A percentile compares a stretch with the other conserved stretches of the same genome.
Conservation (phyloP, 805 yeast genomes). For the Maudiozyma turicensis region DNA sequence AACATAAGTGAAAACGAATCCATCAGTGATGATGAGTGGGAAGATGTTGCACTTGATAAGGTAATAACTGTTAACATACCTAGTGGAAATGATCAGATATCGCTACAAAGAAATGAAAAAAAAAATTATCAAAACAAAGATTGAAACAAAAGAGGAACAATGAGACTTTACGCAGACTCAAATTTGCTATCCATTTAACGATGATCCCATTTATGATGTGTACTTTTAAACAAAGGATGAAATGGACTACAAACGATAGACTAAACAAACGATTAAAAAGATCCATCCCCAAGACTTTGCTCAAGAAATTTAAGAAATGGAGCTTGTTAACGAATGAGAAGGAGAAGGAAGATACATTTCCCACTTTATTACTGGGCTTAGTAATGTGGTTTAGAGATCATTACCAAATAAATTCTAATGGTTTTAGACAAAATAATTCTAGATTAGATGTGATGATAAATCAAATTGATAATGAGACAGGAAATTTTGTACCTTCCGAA, state of each 20-base stretch:
- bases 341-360: slow-evolving; percentile 1
- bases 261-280: slow-evolving; percentile 14
- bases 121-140: not conserved
- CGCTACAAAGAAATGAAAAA: slow-evolving; percentile 1
- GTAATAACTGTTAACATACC: not conserved
- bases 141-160: not conserved
- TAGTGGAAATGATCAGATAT: not conserved
- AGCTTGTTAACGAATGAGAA: not conserved
- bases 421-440: slow-evolving; percentile 19
- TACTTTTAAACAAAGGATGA: slow-evolving; percentile 7
- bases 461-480: not conserved
- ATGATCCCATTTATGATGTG: slow-evolving; percentile 15
- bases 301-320: slow-evolving; percentile 12
- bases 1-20: slow-evolving; percentile 1
- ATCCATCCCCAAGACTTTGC: slow-evolving; percentile 19
- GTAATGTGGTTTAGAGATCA: slow-evolving; percentile 20
- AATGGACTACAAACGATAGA: slow-evolving; percentile 12
- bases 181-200: slow-evolving; percentile 13
- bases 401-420: slow-evolving; percentile 20
- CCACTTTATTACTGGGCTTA: slow-evolving; percentile 18
- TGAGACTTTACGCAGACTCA: slow-evolving; percentile 7
- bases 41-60: slow-evolving; percentile 17
- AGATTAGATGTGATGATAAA: slow-evolving; percentile 7
- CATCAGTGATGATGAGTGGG: slow-evolving; percentile 20
- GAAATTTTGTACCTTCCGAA: not conserved